Evolutionary conservation across 345 rosid species (phyloP), one percentile per base, ranked within the genome.

Genomic region (Salix brachista): DNA sequence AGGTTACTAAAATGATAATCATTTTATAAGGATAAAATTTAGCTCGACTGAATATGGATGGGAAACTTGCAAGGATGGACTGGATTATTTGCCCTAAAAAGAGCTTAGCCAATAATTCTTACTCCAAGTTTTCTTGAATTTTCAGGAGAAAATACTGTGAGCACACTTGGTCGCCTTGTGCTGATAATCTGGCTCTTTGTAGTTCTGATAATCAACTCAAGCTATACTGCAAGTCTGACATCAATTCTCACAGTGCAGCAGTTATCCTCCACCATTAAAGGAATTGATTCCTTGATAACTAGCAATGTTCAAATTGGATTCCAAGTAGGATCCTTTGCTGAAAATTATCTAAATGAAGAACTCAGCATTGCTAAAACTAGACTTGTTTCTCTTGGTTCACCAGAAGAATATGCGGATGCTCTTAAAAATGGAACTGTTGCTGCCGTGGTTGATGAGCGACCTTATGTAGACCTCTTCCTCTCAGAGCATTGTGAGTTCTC

Each of bases 181-280:
- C 61, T 94, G 79, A 81, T 94, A 72, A 86, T 94, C 79, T 94
- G 98, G 98, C 91, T 94, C 52, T 94, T 94, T 74, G 91, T 94
- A 25, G 91, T 94, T 74, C 75, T 94, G 86, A 92, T 94, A 79
- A 85, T 94, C 66, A 91, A 79, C 56, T 94, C 97, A n/a, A 94
- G 98, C 87, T 94, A 94, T 77, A 94, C 94, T n/a, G 98, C 98
- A 14, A 94, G 97, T 80, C 86, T 94, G 82, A 94, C 98, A 69
- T 94, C 97, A 56, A 91, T 94, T 75, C 91, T 94, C 77, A 94
- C 97, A 2, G 92, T 91, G 42, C 92, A 88, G 78, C 98, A 94
- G 79, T 87, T 94, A 52, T 90, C 91, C 77, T 94, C 98, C 5
- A 96, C 96, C n/a, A 90, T 94, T 67, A 85, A 78, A 82, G 96